Evolutionary conservation across 1,284 basidiomycete species (phyloP), one percentile per base, ranked within the genome.

Genomic region (Microstroma glucosiphilum): DNA sequence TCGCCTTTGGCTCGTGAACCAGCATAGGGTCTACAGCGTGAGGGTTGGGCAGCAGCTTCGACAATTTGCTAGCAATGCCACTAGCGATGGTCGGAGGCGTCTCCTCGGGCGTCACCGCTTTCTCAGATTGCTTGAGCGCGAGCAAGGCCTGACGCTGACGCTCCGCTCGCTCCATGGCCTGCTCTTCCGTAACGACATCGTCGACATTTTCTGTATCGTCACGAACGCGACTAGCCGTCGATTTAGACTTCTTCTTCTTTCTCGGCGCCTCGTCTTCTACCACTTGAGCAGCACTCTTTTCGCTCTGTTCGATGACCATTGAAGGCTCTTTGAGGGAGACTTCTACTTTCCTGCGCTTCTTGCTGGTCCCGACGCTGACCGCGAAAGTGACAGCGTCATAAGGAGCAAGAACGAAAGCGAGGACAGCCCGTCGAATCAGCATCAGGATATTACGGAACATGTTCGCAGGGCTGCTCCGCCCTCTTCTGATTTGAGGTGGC

Each of bases 1-100:
- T 56, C 8, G 67, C 70, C 19, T 64, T 62, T 12, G 59, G 60
- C 30, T 72, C 63, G 57, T 73, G 64, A 17, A 62, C 62, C 42
- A 72, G 61, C 63, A 72, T 64, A 1, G 70, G 70, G 60, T 74
- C 71, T 40, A 74, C 61, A 26, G 59, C 54, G 46, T 74, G 69
- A n/a, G 72, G 72, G 21, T 74, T 74, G 7, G 72, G 72, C 8
- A 74, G 60, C 9, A 74, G 51, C 2, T 62, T 23, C 2, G 67
- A 69, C 11, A 63, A 56, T 51, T 63, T 40, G 25, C 26, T 37
- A 37, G 30, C 43, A 41, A 41, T 41, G 54, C 26, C 37, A n/a
- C 46, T 43, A 25, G 15, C 11, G 40, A 13, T 23, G 26, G 26
- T 49, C 56, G 7, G 56, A 40, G 56, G 56, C 9, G 17, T 41